phyloP scores from a whole-genome alignment of 176 grass and related monocot genomes.

The Carex kokanica region DNA sequence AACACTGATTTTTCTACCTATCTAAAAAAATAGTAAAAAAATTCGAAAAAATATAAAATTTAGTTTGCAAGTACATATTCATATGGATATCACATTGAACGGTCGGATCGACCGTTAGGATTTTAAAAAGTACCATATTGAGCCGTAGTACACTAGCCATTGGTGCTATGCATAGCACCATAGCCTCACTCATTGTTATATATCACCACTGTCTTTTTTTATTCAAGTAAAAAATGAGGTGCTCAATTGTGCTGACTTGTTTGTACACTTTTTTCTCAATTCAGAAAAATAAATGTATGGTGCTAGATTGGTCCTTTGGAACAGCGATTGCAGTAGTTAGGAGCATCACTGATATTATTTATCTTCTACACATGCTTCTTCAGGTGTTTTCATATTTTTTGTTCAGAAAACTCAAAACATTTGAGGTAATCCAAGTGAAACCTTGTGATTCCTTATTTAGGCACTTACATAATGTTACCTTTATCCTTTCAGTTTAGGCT shows the following conservation, averaged over 20 bases:
- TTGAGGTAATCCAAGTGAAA: background rate
- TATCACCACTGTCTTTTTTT: background rate
- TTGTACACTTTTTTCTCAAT: slow-evolving; percentile 13
- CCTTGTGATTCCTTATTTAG: background rate
- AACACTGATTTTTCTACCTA: too few species aligned
- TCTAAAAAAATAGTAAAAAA: too few species aligned
- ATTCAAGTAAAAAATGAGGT: background rate
- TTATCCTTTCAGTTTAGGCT: slow-evolving; percentile 74
- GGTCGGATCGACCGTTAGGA: too few species aligned
- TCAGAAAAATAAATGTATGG: slow-evolving; percentile 77
- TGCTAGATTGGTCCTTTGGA: slow-evolving; percentile 71
- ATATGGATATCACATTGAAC: too few species aligned
- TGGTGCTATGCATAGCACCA: too few species aligned
- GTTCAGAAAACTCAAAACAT: background rate
- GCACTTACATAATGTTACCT: slow-evolving; percentile 8
- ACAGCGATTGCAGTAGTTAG: slow-evolving; percentile 65
- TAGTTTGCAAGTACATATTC: too few species aligned
- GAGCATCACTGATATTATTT: slow-evolving; percentile 91
- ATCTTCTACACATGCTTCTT: slow-evolving; percentile 94
- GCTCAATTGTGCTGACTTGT: background rate
- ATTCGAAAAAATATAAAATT: too few species aligned
- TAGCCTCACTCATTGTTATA: too few species aligned
- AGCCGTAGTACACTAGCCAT: too few species aligned
- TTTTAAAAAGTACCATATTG: too few species aligned
- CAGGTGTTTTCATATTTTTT: slow-evolving; percentile 48